A percentile compares a stretch with the other conserved stretches of the same genome.
Evolutionary conservation across 148 eudicot genomes (phyloP).

Genomic region (Rhododendron molle): DNA sequence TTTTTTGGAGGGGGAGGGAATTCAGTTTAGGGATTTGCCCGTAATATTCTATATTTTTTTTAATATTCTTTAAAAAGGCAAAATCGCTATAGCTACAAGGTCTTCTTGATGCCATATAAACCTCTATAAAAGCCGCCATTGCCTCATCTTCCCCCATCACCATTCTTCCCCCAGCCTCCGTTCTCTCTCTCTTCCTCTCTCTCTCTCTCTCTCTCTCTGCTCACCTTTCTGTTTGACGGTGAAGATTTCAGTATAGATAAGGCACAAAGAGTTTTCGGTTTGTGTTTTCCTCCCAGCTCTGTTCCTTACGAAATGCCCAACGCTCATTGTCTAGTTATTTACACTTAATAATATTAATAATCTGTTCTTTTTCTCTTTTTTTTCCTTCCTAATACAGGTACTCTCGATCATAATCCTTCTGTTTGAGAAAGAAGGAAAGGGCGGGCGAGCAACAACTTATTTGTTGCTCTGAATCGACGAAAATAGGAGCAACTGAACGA

Average conservation of each 20-base stretch:
- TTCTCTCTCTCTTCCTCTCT: not conserved
- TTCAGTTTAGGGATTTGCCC: not conserved
- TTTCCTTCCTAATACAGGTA: not conserved
- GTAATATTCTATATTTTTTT: not conserved
- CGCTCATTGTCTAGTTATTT: not conserved
- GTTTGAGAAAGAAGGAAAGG: not conserved
- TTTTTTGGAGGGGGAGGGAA: not conserved
- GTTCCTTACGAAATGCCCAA: not conserved
- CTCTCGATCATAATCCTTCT: not conserved
- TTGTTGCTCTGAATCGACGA: not conserved
- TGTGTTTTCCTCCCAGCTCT: not conserved
- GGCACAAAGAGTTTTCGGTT: not conserved
- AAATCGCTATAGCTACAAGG: not conserved
- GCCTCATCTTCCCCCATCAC: not conserved
- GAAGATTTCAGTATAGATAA: not conserved
- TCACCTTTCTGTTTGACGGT: not conserved
- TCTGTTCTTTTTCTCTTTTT: not conserved
- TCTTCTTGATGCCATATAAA: not conserved
- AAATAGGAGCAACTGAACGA: not conserved
- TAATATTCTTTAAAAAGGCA: not conserved
- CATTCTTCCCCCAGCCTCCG: not conserved
- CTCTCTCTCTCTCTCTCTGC: not conserved
- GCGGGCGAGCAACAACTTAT: not conserved
- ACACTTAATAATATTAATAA: not conserved
- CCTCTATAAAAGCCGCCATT: constrained; percentile 12